Base-by-base conservation (phyloP, 371 early-diverging fungal species). In the Rhizomucor miehei region DNA sequence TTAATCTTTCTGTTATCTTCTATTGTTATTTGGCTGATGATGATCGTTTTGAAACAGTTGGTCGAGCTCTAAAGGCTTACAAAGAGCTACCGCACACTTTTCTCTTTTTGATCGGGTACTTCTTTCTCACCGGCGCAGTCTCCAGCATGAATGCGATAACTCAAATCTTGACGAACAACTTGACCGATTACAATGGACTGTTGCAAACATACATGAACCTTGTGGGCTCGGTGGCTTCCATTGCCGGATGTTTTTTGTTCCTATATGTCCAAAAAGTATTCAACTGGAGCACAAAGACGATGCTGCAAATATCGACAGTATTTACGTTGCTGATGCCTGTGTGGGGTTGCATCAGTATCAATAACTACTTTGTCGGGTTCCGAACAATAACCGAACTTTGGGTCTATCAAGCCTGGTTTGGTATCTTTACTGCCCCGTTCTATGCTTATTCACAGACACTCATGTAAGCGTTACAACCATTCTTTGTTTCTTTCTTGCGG, bases 111-210 rank as follows among this genome's bases (percentile, higher is more conserved):
- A 36, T 71, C 34, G 63, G 66, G 0, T 75, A 75, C 21, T 71
- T 75, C 41, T 62, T 75, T 47, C 59, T 75, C 24, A 57, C 59
- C 19, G 80, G 78, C 58, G 78, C 77, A 1, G 75, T 75, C 16
- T 69, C 69, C 38, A 78, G 78, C 1, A 70, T 71, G 12, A 60
- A 54, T 20, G 60, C 61, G 38, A 65, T 75, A 46, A 17, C 46
- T 36, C 25, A 51, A 44, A 58, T 68, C 43, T 41, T 82, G 36
- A 69, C 66, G 11, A 63, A 63, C 17, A 52, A 58, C 39, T n/a
- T 73, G 4, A 70, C 71, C 11, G 54, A 51, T n/a, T 73, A 67
- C 38, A 57, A 63, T 38, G 63, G 70, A 13, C 57, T 63, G 17
- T 46, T 65, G 19, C 64, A 60, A 34, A 62, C 63, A 3, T 56